Percentiles rank a stretch among this genome's conserved stretches.
Conservation (phyloP, 306 rosid species). For the Vigna mungo region DNA sequence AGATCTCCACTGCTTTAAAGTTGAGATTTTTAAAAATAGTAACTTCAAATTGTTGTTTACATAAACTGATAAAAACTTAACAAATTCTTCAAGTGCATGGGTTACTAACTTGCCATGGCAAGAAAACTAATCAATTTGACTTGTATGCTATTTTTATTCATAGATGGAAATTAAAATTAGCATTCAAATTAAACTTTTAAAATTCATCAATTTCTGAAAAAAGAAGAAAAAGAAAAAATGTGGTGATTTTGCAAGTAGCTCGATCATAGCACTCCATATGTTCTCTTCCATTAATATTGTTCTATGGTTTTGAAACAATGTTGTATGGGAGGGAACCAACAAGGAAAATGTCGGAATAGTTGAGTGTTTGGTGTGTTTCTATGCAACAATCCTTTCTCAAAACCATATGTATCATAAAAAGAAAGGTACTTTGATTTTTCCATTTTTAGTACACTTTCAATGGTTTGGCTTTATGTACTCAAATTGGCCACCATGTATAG, state of each 20-base stretch:
- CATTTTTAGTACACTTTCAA: conserved; percentile 1
- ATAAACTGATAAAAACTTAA: not conserved
- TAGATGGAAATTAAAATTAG: too few species aligned
- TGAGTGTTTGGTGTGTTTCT: conserved; percentile 8
- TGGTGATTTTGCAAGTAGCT: not conserved
- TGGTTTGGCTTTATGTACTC: conserved; percentile 1
- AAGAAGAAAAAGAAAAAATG: not conserved
- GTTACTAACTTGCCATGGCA: not conserved
- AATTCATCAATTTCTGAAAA: not conserved
- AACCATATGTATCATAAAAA: not conserved
- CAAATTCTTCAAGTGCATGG: not conserved
- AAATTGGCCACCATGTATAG: not conserved
- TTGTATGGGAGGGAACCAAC: not conserved
- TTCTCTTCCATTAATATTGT: not conserved
- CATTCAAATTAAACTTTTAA: too few species aligned
- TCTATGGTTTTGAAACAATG: not conserved
- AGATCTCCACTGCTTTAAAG: too few species aligned
- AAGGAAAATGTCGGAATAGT: conserved; percentile 14
- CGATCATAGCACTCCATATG: not conserved
- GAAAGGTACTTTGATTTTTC: conserved; percentile 21
- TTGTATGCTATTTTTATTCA: too few species aligned
- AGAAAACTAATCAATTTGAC: too few species aligned
- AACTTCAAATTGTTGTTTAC: not conserved
- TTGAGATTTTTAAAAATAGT: not conserved
- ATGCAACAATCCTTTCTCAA: not conserved